phyloP scores from a whole-genome alignment of 371 early-diverging fungal genomes.

The Mucor ambiguus region DNA sequence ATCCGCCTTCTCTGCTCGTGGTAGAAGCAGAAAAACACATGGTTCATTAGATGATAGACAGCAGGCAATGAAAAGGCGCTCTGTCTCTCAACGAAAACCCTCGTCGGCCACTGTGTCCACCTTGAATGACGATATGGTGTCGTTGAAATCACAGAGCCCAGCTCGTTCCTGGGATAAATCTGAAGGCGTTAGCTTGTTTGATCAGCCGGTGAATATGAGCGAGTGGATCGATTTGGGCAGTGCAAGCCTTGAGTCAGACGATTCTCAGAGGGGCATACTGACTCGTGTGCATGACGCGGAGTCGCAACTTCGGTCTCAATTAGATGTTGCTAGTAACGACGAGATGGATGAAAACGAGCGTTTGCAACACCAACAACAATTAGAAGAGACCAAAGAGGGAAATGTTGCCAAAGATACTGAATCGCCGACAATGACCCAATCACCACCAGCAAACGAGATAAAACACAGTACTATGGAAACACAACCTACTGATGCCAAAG shows the following conservation, averaged over 20 bases:
- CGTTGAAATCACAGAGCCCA: background rate
- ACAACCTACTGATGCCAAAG: too few relatives aligned
- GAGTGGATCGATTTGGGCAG: slow-evolving; percentile 54
- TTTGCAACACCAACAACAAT: background rate
- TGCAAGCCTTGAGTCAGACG: slow-evolving; percentile 35
- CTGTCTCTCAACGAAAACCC: slow-evolving; percentile 16
- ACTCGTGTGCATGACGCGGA: slow-evolving; percentile 43
- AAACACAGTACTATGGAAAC: background rate
- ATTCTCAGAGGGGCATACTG: slow-evolving; percentile 45
- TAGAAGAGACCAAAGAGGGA: background rate
- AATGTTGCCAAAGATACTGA: background rate
- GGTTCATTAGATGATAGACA: background rate
- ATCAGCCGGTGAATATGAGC: slow-evolving; percentile 51
- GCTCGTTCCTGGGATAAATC: slow-evolving; percentile 21
- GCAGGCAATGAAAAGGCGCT: slow-evolving; percentile 1
- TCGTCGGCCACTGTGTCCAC: background rate
- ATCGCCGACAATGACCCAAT: background rate
- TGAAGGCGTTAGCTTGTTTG: slow-evolving; percentile 36
- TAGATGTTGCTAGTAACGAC: background rate
- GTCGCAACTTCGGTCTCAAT: slow-evolving; percentile 30
- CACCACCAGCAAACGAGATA: background rate
- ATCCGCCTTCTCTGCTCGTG: slow-evolving; percentile 35
- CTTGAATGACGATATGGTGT: background rate
- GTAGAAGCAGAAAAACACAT: slow-evolving; percentile 17
- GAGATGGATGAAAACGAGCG: background rate